A percentile compares a stretch with the other conserved stretches of the same genome.
Evolutionary conservation across 2,329 filamentous ascomycete species (phyloP).

Genomic region (Epichloe sylvatica): DNA sequence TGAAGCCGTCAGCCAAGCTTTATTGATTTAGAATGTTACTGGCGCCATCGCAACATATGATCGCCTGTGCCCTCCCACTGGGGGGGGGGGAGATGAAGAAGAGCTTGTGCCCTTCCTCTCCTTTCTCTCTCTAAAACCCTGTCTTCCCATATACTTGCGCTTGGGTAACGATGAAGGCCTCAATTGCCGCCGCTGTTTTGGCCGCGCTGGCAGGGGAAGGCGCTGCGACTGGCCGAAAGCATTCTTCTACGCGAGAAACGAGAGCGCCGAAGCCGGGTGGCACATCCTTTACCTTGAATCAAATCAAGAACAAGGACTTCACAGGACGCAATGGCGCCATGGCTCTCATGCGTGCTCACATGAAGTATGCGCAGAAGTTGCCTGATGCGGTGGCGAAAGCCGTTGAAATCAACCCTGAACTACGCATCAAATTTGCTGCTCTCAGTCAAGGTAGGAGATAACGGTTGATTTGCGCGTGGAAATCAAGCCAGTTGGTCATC

Average conservation of each 20-base stretch:
- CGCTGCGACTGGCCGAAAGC: neutral
- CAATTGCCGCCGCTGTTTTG: slow-evolving; percentile 1
- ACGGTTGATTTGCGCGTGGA: neutral
- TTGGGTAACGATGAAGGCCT: slow-evolving; percentile 3
- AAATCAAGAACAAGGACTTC: slow-evolving; percentile 22
- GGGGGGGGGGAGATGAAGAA: too few relatives aligned
- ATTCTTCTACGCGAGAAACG: neutral
- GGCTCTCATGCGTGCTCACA: slow-evolving; percentile 18
- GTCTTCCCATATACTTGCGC: too few relatives aligned
- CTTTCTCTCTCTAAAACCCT: too few relatives aligned
- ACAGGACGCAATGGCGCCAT: slow-evolving; percentile 18
- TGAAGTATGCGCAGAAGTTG: slow-evolving; percentile 23
- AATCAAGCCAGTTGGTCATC: neutral
- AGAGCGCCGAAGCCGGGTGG: neutral
- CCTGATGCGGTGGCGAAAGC: slow-evolving; percentile 15
- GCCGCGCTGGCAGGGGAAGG: slow-evolving; percentile 5
- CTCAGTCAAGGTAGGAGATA: slow-evolving; percentile 1
- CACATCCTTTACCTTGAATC: slow-evolving; percentile 15
- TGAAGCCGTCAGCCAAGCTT: neutral
- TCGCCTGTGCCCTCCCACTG: too few relatives aligned
- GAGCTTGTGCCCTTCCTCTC: neutral
- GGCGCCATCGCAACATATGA: too few relatives aligned
- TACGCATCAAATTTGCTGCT: slow-evolving; percentile 13
- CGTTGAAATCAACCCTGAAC: slow-evolving; percentile 10
- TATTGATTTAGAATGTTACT: neutral